Percentiles rank a stretch among this genome's conserved stretches.
Conservation (phyloP, 1,284 basidiomycete genomes). For the Ustilago loliicola region DNA sequence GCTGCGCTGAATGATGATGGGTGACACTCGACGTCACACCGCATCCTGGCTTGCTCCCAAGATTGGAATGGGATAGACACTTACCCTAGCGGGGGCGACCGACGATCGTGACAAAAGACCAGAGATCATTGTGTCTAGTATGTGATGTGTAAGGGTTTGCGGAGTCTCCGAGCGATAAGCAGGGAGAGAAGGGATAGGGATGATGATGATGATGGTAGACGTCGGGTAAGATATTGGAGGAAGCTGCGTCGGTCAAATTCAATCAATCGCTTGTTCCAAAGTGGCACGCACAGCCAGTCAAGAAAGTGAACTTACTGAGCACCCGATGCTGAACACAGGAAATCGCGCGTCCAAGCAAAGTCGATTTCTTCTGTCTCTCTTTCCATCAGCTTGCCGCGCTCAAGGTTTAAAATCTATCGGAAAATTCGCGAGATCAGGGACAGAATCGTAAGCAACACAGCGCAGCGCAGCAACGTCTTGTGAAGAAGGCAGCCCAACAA, state of each 20-base stretch:
- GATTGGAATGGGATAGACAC: background rate
- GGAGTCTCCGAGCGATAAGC: conserved; percentile 25
- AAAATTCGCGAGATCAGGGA: background rate
- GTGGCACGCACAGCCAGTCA: conserved; percentile 17
- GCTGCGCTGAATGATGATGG: background rate
- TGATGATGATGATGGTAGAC: conserved; percentile 9
- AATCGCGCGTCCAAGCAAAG: conserved; percentile 9
- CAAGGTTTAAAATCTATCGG: background rate
- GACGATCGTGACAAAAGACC: conserved; percentile 55
- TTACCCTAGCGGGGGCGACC: conserved; percentile 44
- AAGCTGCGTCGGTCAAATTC: conserved; percentile 23
- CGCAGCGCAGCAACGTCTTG: background rate
- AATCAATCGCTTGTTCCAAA: conserved; percentile 3
- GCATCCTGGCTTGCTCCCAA: too few relatives aligned
- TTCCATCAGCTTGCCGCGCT: conserved; percentile 2
- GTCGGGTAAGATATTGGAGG: background rate
- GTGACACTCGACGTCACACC: background rate
- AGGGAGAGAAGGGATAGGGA: conserved; percentile 6
- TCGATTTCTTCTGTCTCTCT: conserved; percentile 8
- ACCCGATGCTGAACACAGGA: conserved; percentile 1
- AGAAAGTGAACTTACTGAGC: background rate
- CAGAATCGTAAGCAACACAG: background rate
- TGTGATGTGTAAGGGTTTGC: conserved; percentile 3
- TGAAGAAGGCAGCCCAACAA: conserved; percentile 5
- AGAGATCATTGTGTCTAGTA: conserved; percentile 42